These are phyloP conservation scores for Blastobotrys raffinosifermentans DNA, from an alignment of 1,139 yeast genomes.

Conservation along the genomic window DNA sequence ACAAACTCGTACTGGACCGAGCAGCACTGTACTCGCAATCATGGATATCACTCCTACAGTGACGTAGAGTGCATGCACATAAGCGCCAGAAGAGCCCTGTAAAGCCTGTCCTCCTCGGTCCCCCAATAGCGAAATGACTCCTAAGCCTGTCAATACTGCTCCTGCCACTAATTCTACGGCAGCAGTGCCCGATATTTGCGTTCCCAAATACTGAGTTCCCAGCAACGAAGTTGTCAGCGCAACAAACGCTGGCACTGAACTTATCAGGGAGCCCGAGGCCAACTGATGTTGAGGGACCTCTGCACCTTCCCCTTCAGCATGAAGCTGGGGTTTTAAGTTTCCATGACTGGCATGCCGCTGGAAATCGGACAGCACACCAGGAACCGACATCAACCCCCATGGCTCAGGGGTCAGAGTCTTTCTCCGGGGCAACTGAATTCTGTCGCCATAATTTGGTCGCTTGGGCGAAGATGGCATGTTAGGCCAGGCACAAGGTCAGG, in stretches of 20 bases:
- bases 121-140: constrained; percentile 23
- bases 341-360: constrained; percentile 31
- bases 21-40: constrained; percentile 17
- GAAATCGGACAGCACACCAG: constrained; percentile 34
- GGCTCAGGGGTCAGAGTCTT: constrained; percentile 20
- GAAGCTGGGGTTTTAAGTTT: constrained; percentile 12
- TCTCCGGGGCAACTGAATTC: constrained; percentile 19
- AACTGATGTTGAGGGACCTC: constrained; percentile 5
- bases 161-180: constrained; percentile 24
- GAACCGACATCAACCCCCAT: constrained; percentile 38
- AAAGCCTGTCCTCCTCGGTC: constrained; percentile 5
- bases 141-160: constrained; percentile 21
- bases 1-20: constrained; percentile 23
- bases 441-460: not conserved
- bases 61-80: constrained; percentile 16
- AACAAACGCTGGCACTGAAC: constrained; percentile 29
- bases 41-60: constrained; percentile 20
- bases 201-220: constrained; percentile 23
- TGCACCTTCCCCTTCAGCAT: constrained; percentile 2
- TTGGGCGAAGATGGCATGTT: too few species aligned
- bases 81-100: constrained; percentile 3
- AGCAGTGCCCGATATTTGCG: constrained; percentile 12
- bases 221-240: constrained; percentile 35
- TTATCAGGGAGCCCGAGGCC: constrained; percentile 6
- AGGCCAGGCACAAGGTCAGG: too few species aligned